phyloP scores from a whole-genome alignment of 2,329 filamentous ascomycete genomes.

The Fusarium duplospermum region DNA sequence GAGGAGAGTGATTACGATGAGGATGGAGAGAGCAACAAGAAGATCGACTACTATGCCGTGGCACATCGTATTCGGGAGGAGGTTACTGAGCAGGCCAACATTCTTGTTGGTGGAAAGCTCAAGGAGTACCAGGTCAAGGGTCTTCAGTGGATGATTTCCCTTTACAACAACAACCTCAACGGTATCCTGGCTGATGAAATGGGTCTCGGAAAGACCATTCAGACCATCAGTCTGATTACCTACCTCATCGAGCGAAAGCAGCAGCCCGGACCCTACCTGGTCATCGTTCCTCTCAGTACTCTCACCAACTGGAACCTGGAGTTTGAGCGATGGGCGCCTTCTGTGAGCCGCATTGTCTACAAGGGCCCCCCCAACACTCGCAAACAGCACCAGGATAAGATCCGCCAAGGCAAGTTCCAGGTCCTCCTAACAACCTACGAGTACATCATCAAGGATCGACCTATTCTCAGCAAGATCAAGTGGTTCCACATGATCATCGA shows the following conservation, averaged over 20 bases:
- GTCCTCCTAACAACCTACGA: constrained; percentile 98
- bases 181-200: constrained; percentile 99
- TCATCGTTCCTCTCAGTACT: constrained; percentile 96
- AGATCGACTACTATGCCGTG: constrained; percentile 99
- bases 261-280: constrained; percentile 91
- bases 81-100: constrained; percentile 82
- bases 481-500: constrained; percentile 99
- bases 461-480: constrained; percentile 96
- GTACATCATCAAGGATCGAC: constrained; percentile 99
- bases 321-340: constrained; percentile 98
- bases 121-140: constrained; percentile 99
- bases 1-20: constrained; percentile 76
- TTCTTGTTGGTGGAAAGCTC: constrained; percentile 89
- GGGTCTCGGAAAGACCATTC: constrained; percentile 99
- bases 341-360: constrained; percentile 89
- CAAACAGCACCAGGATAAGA: constrained; percentile 92
- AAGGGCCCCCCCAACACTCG: constrained; percentile 91
- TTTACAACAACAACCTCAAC: constrained; percentile 99
- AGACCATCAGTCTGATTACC: constrained; percentile 97
- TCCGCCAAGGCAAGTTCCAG: constrained; percentile 95
- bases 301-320: constrained; percentile 99
- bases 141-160: constrained; percentile 98
- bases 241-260: constrained; percentile 97
- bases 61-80: constrained; percentile 96
- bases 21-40: constrained; percentile 76